Percentiles rank a stretch among this genome's conserved stretches.
Conservation (phyloP, 257 asterid genomes). For the Penstemon newberryi region DNA sequence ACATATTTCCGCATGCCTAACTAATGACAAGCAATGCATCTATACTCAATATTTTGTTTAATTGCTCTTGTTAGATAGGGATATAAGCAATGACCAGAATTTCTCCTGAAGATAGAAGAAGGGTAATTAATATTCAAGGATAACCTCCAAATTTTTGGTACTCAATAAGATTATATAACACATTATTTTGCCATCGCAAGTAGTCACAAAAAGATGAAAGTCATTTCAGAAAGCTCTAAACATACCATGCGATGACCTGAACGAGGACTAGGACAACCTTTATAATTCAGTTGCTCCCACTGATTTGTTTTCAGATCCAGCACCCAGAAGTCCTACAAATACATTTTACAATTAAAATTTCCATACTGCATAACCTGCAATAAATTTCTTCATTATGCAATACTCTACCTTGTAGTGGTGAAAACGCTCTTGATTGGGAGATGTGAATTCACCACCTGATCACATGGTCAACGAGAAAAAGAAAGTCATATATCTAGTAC, state of each 20-base stretch:
- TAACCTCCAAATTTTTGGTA: neutral
- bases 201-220: conserved; percentile 1
- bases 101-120: neutral
- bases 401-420: conserved; percentile 92
- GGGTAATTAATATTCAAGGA: conserved; percentile 16
- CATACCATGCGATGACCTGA: conserved; percentile 98
- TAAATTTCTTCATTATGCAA: conserved; percentile 10
- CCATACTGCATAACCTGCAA: conserved; percentile 17
- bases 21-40: no score
- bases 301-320: conserved; percentile 95
- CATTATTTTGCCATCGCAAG: conserved; percentile 18
- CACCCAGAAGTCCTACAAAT: conserved; percentile 86
- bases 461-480: conserved; percentile 24
- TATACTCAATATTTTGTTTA: no score
- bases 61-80: no score
- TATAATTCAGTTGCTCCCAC: conserved; percentile 97
- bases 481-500: conserved; percentile 3
- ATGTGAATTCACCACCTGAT: conserved; percentile 96
- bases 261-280: conserved; percentile 98
- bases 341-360: conserved; percentile 24
- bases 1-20: no score
- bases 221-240: conserved; percentile 12
- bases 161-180: conserved; percentile 13
- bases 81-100: no score
- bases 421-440: conserved; percentile 99